Percentiles rank a stretch among this genome's conserved stretches.
These are phyloP conservation scores for Galerina marginata DNA, from an alignment of 768 basidiomycete genomes.

Conservation along the genomic window DNA sequence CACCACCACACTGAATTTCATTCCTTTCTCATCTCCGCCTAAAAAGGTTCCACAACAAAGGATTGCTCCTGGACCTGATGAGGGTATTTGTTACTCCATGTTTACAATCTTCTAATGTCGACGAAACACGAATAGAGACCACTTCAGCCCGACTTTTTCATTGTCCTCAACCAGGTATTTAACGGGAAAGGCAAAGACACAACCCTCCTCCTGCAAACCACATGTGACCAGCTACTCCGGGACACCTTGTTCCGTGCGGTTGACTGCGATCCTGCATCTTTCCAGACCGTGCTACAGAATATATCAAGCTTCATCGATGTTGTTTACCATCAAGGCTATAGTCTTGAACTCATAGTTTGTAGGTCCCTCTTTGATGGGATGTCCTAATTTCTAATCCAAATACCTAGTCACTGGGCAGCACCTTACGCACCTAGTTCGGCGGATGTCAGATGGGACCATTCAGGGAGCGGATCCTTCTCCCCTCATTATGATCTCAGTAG, in stretches of 20 bases:
- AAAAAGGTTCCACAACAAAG: constrained; percentile 58
- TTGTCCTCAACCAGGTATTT: constrained; percentile 54
- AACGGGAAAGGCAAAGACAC: constrained; percentile 40
- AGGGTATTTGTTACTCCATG: constrained; percentile 44
- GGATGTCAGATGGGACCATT: constrained; percentile 58
- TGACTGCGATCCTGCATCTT: constrained; percentile 55
- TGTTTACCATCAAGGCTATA: constrained; percentile 61
- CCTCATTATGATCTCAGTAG: constrained; percentile 53
- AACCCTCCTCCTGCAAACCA: constrained; percentile 30
- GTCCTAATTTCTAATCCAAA: constrained; percentile 1
- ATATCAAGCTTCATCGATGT: constrained; percentile 60
- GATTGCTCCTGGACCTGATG: constrained; percentile 61
- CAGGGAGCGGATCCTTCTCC: constrained; percentile 60
- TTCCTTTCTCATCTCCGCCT: neutral
- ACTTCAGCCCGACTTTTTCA: constrained; percentile 54
- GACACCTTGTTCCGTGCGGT: constrained; percentile 54
- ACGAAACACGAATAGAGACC: constrained; percentile 42
- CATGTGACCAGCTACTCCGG: constrained; percentile 59
- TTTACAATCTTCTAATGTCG: constrained; percentile 1
- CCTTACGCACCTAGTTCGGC: constrained; percentile 57
- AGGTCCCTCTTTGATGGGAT: constrained; percentile 23
- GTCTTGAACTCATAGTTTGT: constrained; percentile 61
- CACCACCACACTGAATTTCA: neutral
- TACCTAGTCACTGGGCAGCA: constrained; percentile 60
- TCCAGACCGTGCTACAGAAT: constrained; percentile 63